Evolutionary conservation across 1,284 basidiomycete species (phyloP).

Genomic region (Trametes pubescens): DNA sequence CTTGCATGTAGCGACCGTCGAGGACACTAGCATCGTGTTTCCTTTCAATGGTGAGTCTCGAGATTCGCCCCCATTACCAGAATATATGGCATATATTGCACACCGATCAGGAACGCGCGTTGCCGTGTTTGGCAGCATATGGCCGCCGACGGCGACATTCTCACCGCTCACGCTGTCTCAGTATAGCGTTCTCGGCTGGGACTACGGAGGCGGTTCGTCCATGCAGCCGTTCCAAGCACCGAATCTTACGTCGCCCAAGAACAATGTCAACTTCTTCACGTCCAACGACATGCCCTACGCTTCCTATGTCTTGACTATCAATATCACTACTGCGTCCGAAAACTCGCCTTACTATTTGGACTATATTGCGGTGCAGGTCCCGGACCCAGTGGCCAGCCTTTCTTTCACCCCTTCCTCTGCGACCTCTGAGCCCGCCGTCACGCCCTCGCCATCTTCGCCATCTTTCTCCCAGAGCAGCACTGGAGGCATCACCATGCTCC

Average conservation of each 20-base stretch:
- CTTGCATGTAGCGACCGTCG: conserved; percentile 6
- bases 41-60: conserved; percentile 6
- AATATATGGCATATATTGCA: background rate
- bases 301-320: conserved; percentile 19
- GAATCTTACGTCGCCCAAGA: conserved; percentile 10
- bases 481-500: background rate
- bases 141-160: conserved; percentile 6
- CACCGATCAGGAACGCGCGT: conserved; percentile 3
- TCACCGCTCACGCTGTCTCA: conserved; percentile 8
- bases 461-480: too few species aligned
- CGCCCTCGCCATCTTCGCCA: too few species aligned
- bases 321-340: conserved; percentile 14
- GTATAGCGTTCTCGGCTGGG: conserved; percentile 13
- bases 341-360: conserved; percentile 20
- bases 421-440: background rate
- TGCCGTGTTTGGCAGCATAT: conserved; percentile 10
- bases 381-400: background rate
- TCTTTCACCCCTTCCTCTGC: background rate
- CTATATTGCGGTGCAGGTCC: conserved; percentile 20
- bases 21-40: conserved; percentile 5
- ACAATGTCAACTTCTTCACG: conserved; percentile 20
- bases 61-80: too few species aligned
- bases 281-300: conserved; percentile 14
- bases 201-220: conserved; percentile 4
- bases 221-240: conserved; percentile 16